phyloP scores from a whole-genome alignment of 2,329 filamentous ascomycete species.

The Cercospora citrullina region DNA sequence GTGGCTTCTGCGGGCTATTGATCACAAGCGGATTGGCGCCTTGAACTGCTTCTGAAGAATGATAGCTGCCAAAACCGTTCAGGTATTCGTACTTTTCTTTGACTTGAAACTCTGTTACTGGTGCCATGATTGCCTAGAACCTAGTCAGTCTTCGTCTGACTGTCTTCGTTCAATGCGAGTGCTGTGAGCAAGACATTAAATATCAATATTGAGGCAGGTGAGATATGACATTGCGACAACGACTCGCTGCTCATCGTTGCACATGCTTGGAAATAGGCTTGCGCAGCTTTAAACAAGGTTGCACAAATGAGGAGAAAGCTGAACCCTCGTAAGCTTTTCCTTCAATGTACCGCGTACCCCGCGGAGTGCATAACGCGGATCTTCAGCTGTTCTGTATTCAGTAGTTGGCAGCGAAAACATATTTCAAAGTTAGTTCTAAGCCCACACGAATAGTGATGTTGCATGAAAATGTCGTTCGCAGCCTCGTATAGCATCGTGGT shows the following conservation, averaged over 20 bases:
- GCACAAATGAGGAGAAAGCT: neutral
- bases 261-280: neutral
- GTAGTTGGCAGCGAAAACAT: neutral
- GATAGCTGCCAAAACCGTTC: slow-evolving; percentile 72
- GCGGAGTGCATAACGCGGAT: neutral
- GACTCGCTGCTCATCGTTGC: neutral
- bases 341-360: neutral
- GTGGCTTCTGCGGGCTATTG: slow-evolving; percentile 77
- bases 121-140: slow-evolving; percentile 32
- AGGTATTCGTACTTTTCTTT: slow-evolving; percentile 71
- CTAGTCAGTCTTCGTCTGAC: slow-evolving; percentile 19
- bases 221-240: neutral
- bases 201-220: neutral
- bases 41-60: slow-evolving; percentile 75
- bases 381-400: neutral
- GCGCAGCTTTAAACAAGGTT: neutral
- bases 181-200: neutral
- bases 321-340: neutral
- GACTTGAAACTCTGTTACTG: slow-evolving; percentile 60
- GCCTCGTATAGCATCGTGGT: neutral
- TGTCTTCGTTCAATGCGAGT: neutral
- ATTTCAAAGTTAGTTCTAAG: neutral
- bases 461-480: neutral
- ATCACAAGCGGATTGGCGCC: slow-evolving; percentile 70
- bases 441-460: neutral